Evolutionary conservation across 306 rosid genomes (phyloP), one percentile per base, ranked within the genome.

Genomic region (Clitoria ternatea): DNA sequence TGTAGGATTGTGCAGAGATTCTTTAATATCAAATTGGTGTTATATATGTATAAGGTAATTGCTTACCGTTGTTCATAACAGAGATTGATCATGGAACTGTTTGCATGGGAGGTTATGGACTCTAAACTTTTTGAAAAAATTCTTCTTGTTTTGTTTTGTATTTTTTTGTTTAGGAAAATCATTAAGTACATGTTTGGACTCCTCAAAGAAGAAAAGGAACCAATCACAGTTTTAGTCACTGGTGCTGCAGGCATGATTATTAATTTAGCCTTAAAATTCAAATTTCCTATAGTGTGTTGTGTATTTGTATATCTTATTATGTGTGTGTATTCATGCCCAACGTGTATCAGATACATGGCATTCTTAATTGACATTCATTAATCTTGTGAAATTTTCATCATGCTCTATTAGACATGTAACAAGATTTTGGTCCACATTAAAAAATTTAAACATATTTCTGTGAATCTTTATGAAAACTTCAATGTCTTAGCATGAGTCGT

Each of bases 171-270:
- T 74, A 85, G 95, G 92, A 90, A 78, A 80, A 87, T 90, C 35
- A 66, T 83, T 37, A 85, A 63, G 66, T 59, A 85, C 44, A 87
- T 94, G 95, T 85, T 81, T 74, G 77, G 87, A 71, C 90, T 94
- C 79, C 67, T 85, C 32, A 71, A 45, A 33, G 40, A 47, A 40
- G 87, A 89, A 65, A 90, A 85, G 81, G 91, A 92, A 50, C 97
- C 98, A 1, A 37, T 88, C 33, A 87, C 43, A 0, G 86, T 93
- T 1, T 84, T 93, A 80, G 86, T 93, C 81, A 88, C 92, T 1
- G 96, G 96, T 35, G 97, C 96, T 70, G 84, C 92, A 87, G 95
- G 96, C 91, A 90, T 67, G 92, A 23, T 23, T 76, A 4, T 23
- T 76, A 4, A 56, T 72, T 44, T 36, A 13, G 2, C 48, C 15